Base-by-base conservation (phyloP, 192 early-diverging fungal genomes). In the Thamnidium elegans region DNA sequence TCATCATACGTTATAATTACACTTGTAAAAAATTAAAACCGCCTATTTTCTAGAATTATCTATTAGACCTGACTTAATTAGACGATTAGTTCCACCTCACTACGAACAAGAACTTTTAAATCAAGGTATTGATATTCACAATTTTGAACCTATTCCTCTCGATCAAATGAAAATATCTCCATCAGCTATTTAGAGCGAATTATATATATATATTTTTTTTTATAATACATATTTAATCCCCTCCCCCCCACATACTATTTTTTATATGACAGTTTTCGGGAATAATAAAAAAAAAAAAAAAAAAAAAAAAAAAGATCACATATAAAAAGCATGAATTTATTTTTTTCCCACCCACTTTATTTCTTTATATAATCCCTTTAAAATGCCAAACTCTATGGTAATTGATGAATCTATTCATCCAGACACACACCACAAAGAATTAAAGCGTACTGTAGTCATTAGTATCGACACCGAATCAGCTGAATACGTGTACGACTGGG, bases 81-180 rank as follows among this genome's bases (percentile, higher is more conserved):
- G 73, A 14, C 77, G 77, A 50, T 79, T 98, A 43, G 91, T 97
- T 39, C 96, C 96, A n/a, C 80, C 76, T 36, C 96, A 98, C 59
- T 83, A 81, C 8, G 86, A 86, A 55, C 68, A 83, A 15, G 85
- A 77, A 46, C 63, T 93, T 47, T 58, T 61, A 17, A 77, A 81
- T 13, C 60, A 80, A 19, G 89, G 86, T n/a, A 90, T 94, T 61
- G 87, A 92, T 70, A 66, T 94, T 62, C 80, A 87, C 51, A 77
- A 87, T 62, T 94, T 94, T 76, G 76, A 73, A 32, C 92, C 92
- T 17, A 73, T 90, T 13, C 74, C 82, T 45, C 42, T 63, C 19
- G 76, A 71, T 50, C 67, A 82, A 58, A 72, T 79, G 54, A 70
- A 70, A 17, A 64, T 73, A 19, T 54, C 66, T 46, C 63, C 71